Base-by-base conservation (phyloP, 2,329 filamentous ascomycete species). In the Geosmithia putterillii region DNA sequence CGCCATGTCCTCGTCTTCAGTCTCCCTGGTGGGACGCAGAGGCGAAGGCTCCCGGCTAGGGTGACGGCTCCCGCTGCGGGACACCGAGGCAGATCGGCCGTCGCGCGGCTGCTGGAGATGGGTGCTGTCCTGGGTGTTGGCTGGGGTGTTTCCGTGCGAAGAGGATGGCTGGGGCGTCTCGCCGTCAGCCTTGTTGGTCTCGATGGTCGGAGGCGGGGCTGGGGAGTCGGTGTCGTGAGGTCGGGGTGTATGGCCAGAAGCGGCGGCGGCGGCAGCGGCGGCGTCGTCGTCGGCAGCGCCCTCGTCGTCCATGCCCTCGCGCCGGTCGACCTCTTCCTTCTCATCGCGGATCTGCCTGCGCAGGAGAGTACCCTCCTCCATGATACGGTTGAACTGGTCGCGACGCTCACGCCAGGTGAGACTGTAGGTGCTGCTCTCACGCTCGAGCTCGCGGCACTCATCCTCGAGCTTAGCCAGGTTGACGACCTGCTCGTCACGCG, bases 291-390 rank as follows among this genome's bases (percentile, higher is more conserved):
- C 50, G 47, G 52, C 46, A 49, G 61, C 45, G 15, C 69, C 75
- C 40, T 79, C 81, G 50, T 79, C 79, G 45, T 78, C 75, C 78
- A 87, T 87, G 23, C 86, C 87, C 60, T 94, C 87, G 44, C 87
- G 76, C 37, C 86, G 72, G 63, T 95, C 88, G 0, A 92, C 86
- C 63, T 95, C 88, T 59, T 95, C 89, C 65, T 95, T 94, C 69
- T 95, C 90, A 55, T 95, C 89, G 47, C 88, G 80, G 55, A 96
- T 95, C 59, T 94, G 72, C 41, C 86, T 74, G 45, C 89, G 71
- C 59, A 96, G 73, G 49, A 86, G 73, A 75, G 85, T 84, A n/a
- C 87, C 87, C 66, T 95, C 90, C 46, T 89, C 85, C 57, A 95
- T 85, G 54, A 96, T 89, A 44, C 79, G 75, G 45, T 82, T 85